Percentiles rank a stretch among this genome's conserved stretches.
phyloP scores from a whole-genome alignment of 352 stramenopile genomes.

The Globisporangium carolinianum region DNA sequence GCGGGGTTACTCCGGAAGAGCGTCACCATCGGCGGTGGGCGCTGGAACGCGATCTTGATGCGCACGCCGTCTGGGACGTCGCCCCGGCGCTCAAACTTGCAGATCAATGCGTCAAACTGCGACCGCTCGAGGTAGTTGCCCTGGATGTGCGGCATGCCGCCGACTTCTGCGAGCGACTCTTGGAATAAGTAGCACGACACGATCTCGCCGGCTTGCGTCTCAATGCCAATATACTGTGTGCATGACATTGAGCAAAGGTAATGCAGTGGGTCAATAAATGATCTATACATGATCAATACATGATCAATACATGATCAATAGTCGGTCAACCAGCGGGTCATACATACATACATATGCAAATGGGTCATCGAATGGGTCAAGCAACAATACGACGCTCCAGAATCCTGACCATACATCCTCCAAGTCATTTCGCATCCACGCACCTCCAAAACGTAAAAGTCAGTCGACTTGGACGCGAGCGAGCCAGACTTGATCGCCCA shows the following conservation, averaged over 20 bases:
- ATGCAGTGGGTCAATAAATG: too few relatives aligned
- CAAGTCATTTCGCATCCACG: constrained; percentile 1
- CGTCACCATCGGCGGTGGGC: constrained; percentile 67
- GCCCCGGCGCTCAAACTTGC: constrained; percentile 75
- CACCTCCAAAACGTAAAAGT: constrained; percentile 81
- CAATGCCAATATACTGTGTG: constrained; percentile 74
- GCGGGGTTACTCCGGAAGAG: constrained; percentile 80
- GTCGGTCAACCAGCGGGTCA: too few relatives aligned
- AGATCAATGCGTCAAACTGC: constrained; percentile 80
- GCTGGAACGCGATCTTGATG: constrained; percentile 84
- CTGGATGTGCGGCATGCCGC: constrained; percentile 76
- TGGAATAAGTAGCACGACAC: constrained; percentile 83
- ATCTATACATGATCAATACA: too few relatives aligned
- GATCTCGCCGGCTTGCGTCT: constrained; percentile 66
- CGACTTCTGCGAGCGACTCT: constrained; percentile 75
- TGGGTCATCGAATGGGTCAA: too few relatives aligned
- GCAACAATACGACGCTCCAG: too few relatives aligned
- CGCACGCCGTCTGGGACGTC: constrained; percentile 72
- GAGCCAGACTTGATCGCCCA: constrained; percentile 82
- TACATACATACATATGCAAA: too few relatives aligned
- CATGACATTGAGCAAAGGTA: background rate
- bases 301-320: too few relatives aligned
- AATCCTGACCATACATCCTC: too few relatives aligned
- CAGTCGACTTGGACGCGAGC: constrained; percentile 71
- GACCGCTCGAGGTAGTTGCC: constrained; percentile 74